Conservation (phyloP, 768 basidiomycete species). For the Rhizopogon vinicolor region DNA sequence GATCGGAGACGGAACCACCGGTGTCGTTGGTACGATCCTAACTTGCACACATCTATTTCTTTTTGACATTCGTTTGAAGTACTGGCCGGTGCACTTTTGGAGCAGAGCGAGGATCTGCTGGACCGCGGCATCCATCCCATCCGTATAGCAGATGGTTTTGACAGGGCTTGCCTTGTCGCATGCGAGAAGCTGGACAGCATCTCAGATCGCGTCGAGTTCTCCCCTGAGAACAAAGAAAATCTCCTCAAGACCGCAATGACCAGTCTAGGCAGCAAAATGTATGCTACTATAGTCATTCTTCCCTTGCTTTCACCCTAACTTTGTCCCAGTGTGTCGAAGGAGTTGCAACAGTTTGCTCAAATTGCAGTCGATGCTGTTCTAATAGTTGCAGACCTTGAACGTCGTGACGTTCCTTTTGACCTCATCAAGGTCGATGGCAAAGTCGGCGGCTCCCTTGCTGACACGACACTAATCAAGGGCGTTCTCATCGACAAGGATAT, state of each 20-base stretch:
- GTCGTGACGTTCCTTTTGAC: slow-evolving; percentile 94
- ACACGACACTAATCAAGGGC: slow-evolving; percentile 92
- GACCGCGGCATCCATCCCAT: slow-evolving; percentile 99
- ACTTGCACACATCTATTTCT: slow-evolving; percentile 2
- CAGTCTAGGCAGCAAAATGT: slow-evolving; percentile 98
- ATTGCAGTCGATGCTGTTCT: slow-evolving; percentile 98
- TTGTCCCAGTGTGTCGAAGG: slow-evolving; percentile 83
- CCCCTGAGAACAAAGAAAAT: slow-evolving; percentile 76
- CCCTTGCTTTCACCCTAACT: slow-evolving; percentile 1
- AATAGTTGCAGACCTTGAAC: slow-evolving; percentile 90
- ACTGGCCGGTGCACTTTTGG: slow-evolving; percentile 94
- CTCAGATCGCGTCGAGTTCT: slow-evolving; percentile 86
- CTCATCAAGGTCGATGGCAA: slow-evolving; percentile 99
- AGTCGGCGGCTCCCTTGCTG: slow-evolving; percentile 94
- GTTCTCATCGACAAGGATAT: slow-evolving; percentile 99
- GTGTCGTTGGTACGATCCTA: slow-evolving; percentile 84
- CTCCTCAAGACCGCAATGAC: slow-evolving; percentile 95
- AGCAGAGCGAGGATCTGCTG: slow-evolving; percentile 92
- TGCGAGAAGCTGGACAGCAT: slow-evolving; percentile 88
- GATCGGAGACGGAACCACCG: slow-evolving; percentile 98
- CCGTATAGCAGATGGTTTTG: slow-evolving; percentile 98
- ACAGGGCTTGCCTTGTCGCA: slow-evolving; percentile 88
- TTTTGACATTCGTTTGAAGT: slow-evolving; percentile 42
- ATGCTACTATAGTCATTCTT: slow-evolving; percentile 18
- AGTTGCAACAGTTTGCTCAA: slow-evolving; percentile 90